Evolutionary conservation across 2,329 filamentous ascomycete species (phyloP).

Genomic region (Corniculantispora saksenae): DNA sequence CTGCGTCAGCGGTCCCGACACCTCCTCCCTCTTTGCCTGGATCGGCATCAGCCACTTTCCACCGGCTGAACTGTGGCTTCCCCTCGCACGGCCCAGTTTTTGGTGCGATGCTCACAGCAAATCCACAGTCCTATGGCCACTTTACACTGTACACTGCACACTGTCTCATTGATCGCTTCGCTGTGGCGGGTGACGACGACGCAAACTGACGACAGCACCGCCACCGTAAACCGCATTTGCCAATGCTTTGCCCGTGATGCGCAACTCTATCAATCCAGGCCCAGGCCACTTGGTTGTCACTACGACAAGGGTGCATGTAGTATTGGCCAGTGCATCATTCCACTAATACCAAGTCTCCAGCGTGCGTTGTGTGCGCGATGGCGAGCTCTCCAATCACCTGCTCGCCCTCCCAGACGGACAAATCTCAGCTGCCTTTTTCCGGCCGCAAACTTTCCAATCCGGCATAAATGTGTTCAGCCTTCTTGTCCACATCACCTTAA

Average conservation of each 20-base stretch:
- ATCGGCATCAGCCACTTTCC: conserved; percentile 11
- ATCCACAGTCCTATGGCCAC: neutral
- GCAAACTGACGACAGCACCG: conserved; percentile 14
- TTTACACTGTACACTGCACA: neutral
- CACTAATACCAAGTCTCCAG: neutral
- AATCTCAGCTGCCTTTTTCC: too few relatives aligned
- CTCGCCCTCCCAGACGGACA: too few relatives aligned
- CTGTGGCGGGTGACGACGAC: conserved; percentile 12
- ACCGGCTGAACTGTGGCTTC: neutral
- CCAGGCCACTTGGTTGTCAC: neutral
- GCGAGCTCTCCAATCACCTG: too few relatives aligned
- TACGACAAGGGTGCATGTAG: neutral
- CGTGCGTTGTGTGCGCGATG: neutral
- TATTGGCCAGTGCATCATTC: neutral
- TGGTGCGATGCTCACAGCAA: neutral
- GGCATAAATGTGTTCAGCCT: too few relatives aligned
- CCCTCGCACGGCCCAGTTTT: neutral
- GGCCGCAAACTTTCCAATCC: too few relatives aligned
- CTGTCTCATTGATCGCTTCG: neutral
- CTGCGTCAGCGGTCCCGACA: neutral
- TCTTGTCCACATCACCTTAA: too few relatives aligned
- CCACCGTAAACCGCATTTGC: neutral
- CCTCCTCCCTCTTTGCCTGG: neutral
- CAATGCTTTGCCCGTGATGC: neutral
- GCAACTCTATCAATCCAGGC: neutral